phyloP scores from a whole-genome alignment of 2,329 filamentous ascomycete genomes.

The Trichoderma lentiforme region DNA sequence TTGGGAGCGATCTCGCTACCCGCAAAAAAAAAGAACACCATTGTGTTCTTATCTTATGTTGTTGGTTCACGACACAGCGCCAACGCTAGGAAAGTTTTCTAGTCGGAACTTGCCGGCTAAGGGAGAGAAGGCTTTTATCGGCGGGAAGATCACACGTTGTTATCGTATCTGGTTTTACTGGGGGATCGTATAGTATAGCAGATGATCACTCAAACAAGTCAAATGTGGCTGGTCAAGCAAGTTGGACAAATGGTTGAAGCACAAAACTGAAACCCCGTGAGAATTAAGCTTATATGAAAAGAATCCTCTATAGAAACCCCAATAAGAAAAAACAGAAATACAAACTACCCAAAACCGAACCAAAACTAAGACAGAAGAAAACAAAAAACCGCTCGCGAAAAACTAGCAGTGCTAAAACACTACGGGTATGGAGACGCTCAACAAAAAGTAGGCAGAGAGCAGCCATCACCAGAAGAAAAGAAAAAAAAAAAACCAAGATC shows the following conservation, averaged over 20 bases:
- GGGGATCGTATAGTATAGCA: neutral
- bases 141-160: neutral
- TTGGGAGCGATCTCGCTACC: neutral
- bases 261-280: neutral
- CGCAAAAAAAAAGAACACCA: neutral
- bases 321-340: neutral
- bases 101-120: constrained; percentile 14
- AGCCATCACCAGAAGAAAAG: neutral
- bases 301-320: neutral
- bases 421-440: constrained; percentile 7
- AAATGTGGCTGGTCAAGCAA: neutral
- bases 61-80: neutral
- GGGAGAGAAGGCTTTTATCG: neutral
- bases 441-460: neutral
- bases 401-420: constrained; percentile 4
- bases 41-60: neutral
- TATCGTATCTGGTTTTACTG: no score
- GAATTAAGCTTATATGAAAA: neutral
- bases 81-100: constrained; percentile 10
- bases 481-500: neutral
- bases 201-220: neutral
- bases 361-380: neutral
- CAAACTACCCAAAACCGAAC: neutral
- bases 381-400: neutral
- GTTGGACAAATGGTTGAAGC: neutral